Evolutionary conservation across 805 yeast species (phyloP).

Genomic region (Starmerella geochares): DNA sequence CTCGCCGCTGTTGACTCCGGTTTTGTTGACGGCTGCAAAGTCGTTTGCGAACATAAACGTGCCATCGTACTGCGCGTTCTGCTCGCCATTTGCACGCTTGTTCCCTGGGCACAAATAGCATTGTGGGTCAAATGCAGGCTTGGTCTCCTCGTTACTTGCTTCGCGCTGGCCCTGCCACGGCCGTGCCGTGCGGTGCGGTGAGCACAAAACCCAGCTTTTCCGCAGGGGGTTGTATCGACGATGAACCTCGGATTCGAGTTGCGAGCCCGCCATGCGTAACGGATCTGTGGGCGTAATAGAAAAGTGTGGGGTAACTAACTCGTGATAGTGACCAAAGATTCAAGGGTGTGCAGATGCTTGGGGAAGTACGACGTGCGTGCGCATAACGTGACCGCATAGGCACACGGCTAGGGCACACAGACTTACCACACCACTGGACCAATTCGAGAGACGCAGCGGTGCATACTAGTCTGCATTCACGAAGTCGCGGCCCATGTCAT

Average conservation of each 20-base stretch:
- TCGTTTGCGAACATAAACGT: conserved; percentile 60
- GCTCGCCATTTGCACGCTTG: conserved; percentile 49
- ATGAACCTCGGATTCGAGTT: conserved; percentile 33
- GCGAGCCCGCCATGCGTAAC: neutral
- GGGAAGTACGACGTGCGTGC: too few species aligned
- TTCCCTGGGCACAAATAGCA: conserved; percentile 71
- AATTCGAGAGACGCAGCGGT: too few species aligned
- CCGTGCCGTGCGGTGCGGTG: conserved; percentile 67
- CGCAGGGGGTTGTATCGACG: conserved; percentile 61
- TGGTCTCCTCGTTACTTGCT: conserved; percentile 34
- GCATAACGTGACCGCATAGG: neutral
- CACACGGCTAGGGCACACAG: too few species aligned
- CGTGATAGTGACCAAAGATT: too few species aligned
- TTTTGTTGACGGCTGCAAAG: conserved; percentile 52
- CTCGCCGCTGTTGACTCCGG: conserved; percentile 10
- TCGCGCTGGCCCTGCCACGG: conserved; percentile 77
- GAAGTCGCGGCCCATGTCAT: conserved; percentile 16
- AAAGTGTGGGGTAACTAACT: conserved; percentile 2
- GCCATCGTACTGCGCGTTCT: conserved; percentile 46
- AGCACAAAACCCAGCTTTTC: conserved; percentile 58
- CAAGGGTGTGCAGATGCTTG: too few species aligned
- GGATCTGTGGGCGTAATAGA: too few species aligned
- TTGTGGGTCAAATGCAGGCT: conserved; percentile 50
- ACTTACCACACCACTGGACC: too few species aligned
- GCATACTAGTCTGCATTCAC: too few species aligned